phyloP scores from a whole-genome alignment of 2,329 filamentous ascomycete species.

The Thermomyces lanuginosus region DNA sequence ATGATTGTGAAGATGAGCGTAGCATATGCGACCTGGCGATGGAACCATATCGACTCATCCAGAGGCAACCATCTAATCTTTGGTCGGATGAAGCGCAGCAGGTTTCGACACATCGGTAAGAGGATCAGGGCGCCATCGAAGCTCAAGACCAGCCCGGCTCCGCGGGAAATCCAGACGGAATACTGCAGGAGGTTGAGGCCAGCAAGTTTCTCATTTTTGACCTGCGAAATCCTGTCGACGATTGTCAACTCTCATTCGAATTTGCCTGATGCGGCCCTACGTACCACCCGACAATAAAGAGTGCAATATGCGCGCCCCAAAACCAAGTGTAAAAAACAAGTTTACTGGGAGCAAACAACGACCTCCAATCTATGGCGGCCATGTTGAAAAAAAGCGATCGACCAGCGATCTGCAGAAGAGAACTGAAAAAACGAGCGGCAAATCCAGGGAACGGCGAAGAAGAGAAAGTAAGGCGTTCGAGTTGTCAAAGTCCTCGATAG shows the following conservation, averaged over 20 bases:
- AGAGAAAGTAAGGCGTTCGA: too few relatives aligned
- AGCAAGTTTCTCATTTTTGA: slow-evolving; percentile 48
- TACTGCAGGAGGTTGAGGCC: slow-evolving; percentile 65
- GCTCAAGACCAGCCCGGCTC: slow-evolving; percentile 70
- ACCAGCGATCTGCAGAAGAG: slow-evolving; percentile 8
- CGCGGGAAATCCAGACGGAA: slow-evolving; percentile 93
- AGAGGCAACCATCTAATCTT: slow-evolving; percentile 77
- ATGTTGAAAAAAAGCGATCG: slow-evolving; percentile 14
- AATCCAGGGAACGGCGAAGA: neutral
- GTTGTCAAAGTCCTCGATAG: too few relatives aligned
- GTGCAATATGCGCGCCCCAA: slow-evolving; percentile 57
- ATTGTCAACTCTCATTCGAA: neutral
- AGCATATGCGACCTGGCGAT: slow-evolving; percentile 82
- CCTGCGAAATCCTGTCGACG: slow-evolving; percentile 58
- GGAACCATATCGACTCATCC: slow-evolving; percentile 96
- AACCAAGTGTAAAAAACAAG: slow-evolving; percentile 67
- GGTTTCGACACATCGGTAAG: slow-evolving; percentile 83
- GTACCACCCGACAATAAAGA: slow-evolving; percentile 81
- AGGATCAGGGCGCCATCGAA: slow-evolving; percentile 78
- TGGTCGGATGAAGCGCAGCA: slow-evolving; percentile 69
- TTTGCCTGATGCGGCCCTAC: slow-evolving; percentile 14
- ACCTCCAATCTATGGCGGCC: slow-evolving; percentile 30
- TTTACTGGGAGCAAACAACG: slow-evolving; percentile 55
- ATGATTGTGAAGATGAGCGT: slow-evolving; percentile 66
- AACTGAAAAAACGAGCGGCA: too few relatives aligned